Percentiles rank a stretch among this genome's conserved stretches.
Conservation (phyloP, 306 rosid genomes). For the Cucurbita argyrosperma region DNA sequence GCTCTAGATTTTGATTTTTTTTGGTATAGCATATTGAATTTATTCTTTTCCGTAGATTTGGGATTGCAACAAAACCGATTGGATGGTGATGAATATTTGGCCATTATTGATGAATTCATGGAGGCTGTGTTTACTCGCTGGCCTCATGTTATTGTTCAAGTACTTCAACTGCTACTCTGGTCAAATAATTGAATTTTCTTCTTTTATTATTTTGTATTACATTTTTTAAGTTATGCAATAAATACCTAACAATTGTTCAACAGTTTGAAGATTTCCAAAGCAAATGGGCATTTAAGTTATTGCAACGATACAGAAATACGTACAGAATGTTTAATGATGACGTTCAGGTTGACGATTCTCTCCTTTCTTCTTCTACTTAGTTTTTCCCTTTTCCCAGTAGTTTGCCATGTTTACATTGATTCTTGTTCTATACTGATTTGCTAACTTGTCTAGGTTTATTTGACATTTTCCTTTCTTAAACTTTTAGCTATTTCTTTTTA, state of each 20-base stretch:
- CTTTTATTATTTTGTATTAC: not conserved
- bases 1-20: not conserved
- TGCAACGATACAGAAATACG: conserved; percentile 78
- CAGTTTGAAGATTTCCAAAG: conserved; percentile 99
- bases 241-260: conserved; percentile 7
- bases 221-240: not conserved
- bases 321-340: conserved; percentile 99
- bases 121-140: conserved; percentile 95
- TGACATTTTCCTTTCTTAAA: not conserved
- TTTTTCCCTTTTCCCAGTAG: not conserved
- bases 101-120: conserved; percentile 92
- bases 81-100: conserved; percentile 84
- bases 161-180: conserved; percentile 12
- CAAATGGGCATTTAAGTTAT: conserved; percentile 97
- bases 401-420: not conserved
- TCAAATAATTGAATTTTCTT: not conserved
- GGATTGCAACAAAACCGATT: conserved; percentile 84
- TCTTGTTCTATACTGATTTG: not conserved
- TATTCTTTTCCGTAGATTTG: conserved; percentile 38
- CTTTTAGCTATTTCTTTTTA: not conserved
- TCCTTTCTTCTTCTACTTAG: not conserved
- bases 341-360: conserved; percentile 58
- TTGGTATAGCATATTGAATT: not conserved
- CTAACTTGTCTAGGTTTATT: not conserved
- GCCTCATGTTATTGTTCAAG: conserved; percentile 99